phyloP scores from a whole-genome alignment of 2,329 filamentous ascomycete species.

The Aspergillus fructus region DNA sequence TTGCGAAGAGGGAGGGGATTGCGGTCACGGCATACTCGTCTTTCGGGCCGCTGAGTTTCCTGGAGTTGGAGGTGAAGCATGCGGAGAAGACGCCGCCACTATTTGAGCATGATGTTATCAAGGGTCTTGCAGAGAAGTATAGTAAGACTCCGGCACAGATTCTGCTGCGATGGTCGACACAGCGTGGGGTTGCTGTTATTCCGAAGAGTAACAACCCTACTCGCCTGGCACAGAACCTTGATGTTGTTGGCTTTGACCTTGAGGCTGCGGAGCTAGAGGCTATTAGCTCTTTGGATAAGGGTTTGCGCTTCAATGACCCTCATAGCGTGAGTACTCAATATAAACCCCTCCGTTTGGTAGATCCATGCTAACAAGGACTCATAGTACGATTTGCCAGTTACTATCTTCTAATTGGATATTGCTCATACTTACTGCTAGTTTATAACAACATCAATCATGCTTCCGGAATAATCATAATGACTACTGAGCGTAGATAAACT shows the following conservation, averaged over 20 bases:
- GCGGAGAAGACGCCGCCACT: slow-evolving; percentile 66
- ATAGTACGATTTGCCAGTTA: slow-evolving; percentile 50
- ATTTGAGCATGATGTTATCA: slow-evolving; percentile 68
- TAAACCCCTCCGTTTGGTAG: neutral
- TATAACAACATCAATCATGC: neutral
- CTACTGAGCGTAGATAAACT: too few species aligned
- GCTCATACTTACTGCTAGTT: neutral
- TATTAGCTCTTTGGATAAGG: slow-evolving; percentile 64
- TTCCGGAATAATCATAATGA: too few species aligned
- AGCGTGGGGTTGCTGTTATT: slow-evolving; percentile 73
- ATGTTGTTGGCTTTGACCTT: slow-evolving; percentile 66
- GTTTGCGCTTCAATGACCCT: slow-evolving; percentile 76
- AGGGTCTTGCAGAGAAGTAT: slow-evolving; percentile 66
- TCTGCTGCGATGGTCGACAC: slow-evolving; percentile 82
- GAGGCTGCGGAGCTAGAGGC: slow-evolving; percentile 64
- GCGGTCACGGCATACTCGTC: slow-evolving; percentile 80
- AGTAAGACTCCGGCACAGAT: slow-evolving; percentile 76
- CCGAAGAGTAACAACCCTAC: slow-evolving; percentile 18
- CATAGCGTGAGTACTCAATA: slow-evolving; percentile 56
- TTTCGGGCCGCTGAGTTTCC: slow-evolving; percentile 76
- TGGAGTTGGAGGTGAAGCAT: slow-evolving; percentile 71
- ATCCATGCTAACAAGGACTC: slow-evolving; percentile 11
- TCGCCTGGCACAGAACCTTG: slow-evolving; percentile 64
- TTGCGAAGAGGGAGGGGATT: slow-evolving; percentile 69
- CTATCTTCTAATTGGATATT: slow-evolving; percentile 50